Percentiles rank a stretch among this genome's conserved stretches.
Conservation (phyloP, 2,329 filamentous ascomycete species). For the Dothiorella sarmentorum region DNA sequence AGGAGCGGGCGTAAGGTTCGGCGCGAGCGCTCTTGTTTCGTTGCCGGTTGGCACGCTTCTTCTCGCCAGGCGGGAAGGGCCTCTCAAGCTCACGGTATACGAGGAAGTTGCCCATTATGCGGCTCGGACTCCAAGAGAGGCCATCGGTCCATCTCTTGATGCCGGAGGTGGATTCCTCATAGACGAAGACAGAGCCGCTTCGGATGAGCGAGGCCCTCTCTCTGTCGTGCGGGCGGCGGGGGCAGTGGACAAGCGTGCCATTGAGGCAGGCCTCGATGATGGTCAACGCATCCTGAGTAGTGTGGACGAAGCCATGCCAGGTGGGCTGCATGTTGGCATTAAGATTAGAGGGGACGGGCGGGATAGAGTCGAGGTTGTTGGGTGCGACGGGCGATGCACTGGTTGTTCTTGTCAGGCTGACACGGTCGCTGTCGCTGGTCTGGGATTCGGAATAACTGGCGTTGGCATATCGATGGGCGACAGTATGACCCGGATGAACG, state of each 20-base stretch:
- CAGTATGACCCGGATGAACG: neutral
- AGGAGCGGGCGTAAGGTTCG: slow-evolving; percentile 49
- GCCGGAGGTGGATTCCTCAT: slow-evolving; percentile 84
- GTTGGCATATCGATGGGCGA: slow-evolving; percentile 1
- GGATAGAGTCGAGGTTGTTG: slow-evolving; percentile 3
- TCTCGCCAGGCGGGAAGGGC: slow-evolving; percentile 76
- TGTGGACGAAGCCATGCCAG: slow-evolving; percentile 64
- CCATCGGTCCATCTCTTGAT: slow-evolving; percentile 96
- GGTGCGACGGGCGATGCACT: slow-evolving; percentile 6
- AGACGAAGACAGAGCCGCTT: slow-evolving; percentile 81
- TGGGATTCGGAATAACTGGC: slow-evolving; percentile 13
- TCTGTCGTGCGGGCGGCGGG: slow-evolving; percentile 79
- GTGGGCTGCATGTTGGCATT: slow-evolving; percentile 56
- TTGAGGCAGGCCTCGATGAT: slow-evolving; percentile 76
- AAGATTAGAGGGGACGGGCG: slow-evolving; percentile 13
- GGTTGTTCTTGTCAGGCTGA: neutral
- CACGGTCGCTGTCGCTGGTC: slow-evolving; percentile 9
- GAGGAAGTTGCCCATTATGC: slow-evolving; percentile 79
- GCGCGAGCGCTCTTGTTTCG: slow-evolving; percentile 42
- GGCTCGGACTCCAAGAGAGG: slow-evolving; percentile 84
- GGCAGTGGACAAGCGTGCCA: slow-evolving; percentile 69
- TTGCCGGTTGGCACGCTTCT: slow-evolving; percentile 69
- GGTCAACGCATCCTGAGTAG: slow-evolving; percentile 71
- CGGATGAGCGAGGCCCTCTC: slow-evolving; percentile 74
- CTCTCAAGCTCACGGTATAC: slow-evolving; percentile 80